Evolutionary conservation across 805 yeast species (phyloP).

Genomic region (Yarrowia hollandica): DNA sequence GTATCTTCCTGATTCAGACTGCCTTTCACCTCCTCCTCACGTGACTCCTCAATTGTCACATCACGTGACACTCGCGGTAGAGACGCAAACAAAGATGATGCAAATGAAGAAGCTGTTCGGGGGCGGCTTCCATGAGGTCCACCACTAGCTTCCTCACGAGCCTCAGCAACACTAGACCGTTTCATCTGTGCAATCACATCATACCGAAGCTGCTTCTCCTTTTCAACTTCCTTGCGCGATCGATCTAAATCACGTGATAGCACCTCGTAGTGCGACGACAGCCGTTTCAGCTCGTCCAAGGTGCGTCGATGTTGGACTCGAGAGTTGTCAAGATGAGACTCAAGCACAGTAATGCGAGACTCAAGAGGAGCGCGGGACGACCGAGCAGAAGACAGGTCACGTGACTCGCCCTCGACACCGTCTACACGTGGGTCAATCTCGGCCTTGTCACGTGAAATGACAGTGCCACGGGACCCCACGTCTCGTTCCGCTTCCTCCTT

Average conservation of each 20-base stretch:
- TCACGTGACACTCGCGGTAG: background rate
- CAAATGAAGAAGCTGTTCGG: background rate
- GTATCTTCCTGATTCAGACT: background rate
- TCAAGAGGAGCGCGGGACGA: background rate
- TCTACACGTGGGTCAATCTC: too few species aligned
- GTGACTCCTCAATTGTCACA: background rate
- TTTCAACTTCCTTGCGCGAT: slow-evolving; percentile 13
- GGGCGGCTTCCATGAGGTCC: background rate
- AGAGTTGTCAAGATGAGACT: background rate
- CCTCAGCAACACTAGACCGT: slow-evolving; percentile 1
- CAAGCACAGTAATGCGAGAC: background rate
- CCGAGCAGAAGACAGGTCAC: background rate
- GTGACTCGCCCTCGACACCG: too few species aligned
- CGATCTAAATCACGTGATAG: slow-evolving; percentile 6
- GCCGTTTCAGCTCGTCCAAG: slow-evolving; percentile 10
- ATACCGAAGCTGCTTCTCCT: slow-evolving; percentile 15
- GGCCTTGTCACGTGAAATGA: too few species aligned
- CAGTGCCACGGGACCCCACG: too few species aligned
- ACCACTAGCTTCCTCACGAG: background rate
- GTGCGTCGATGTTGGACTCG: background rate
- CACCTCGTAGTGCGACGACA: slow-evolving; percentile 2
- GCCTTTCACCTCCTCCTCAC: background rate
- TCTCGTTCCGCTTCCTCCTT: too few species aligned
- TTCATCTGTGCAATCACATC: slow-evolving; percentile 18
- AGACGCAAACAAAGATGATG: background rate